Evolutionary conservation across 208 protist species (phyloP).

Genomic region (Kentomonas sorsogonicus): DNA sequence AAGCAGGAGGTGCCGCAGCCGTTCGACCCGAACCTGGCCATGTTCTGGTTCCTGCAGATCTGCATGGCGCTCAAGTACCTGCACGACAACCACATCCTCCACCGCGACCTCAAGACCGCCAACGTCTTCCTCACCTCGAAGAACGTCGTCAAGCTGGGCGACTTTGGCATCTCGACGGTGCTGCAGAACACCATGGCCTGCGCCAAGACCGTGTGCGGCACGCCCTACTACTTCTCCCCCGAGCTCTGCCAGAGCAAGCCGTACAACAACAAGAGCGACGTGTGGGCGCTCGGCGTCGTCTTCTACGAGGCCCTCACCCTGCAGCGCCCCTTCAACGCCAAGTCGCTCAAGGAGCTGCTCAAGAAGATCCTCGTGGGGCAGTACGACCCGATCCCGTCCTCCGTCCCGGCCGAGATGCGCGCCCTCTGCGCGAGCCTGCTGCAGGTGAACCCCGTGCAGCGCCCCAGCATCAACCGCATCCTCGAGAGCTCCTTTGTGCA

Average conservation of each 20-base stretch:
- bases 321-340: conserved; percentile 84
- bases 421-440: conserved; percentile 73
- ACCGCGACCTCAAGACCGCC: conserved; percentile 88
- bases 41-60: conserved; percentile 91
- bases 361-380: conserved; percentile 87
- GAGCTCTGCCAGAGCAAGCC: conserved; percentile 93
- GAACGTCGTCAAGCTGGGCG: conserved; percentile 85
- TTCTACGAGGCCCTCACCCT: conserved; percentile 91
- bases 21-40: conserved; percentile 82
- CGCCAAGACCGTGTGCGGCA: conserved; percentile 92
- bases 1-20: conserved; percentile 50
- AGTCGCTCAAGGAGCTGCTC: conserved; percentile 84
- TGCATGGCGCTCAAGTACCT: conserved; percentile 90
- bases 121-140: conserved; percentile 88
- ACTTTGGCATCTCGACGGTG: conserved; percentile 92
- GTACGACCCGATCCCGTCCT: conserved; percentile 80
- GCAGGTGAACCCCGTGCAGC: conserved; percentile 73
- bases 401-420: conserved; percentile 75
- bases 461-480: conserved; percentile 87
- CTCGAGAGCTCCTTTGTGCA: conserved; percentile 84
- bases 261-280: conserved; percentile 93
- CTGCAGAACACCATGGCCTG: conserved; percentile 90
- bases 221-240: conserved; percentile 95
- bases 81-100: conserved; percentile 89
- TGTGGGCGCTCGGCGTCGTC: conserved; percentile 90